Conservation (phyloP, 2,329 filamentous ascomycete species). For the Colletotrichum euphorbiae region DNA sequence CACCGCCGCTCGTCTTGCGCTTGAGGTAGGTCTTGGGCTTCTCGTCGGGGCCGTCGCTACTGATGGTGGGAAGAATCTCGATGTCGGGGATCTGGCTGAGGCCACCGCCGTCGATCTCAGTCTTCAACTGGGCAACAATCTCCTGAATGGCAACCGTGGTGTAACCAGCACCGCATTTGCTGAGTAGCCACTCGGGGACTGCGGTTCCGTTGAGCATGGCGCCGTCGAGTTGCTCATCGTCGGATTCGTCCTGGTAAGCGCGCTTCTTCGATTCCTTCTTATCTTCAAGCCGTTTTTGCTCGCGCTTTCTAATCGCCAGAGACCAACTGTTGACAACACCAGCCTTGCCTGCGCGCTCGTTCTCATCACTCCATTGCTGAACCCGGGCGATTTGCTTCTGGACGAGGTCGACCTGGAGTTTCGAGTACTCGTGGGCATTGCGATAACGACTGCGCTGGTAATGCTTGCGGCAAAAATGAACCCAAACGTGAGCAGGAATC, state of each 20-base stretch:
- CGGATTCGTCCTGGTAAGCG: constrained; percentile 41
- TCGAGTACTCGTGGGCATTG: constrained; percentile 70
- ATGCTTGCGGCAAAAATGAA: constrained; percentile 83
- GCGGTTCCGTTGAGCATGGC: constrained; percentile 52
- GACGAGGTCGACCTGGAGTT: constrained; percentile 73
- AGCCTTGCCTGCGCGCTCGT: constrained; percentile 50
- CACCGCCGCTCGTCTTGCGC: constrained; percentile 43
- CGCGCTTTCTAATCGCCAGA: constrained; percentile 72
- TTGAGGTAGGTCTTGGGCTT: constrained; percentile 44
- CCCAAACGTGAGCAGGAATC: constrained; percentile 78
- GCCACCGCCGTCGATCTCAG: constrained; percentile 56
- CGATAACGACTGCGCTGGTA: constrained; percentile 82
- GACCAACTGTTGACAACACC: constrained; percentile 70
- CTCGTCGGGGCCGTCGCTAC: constrained; percentile 48
- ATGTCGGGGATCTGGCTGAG: constrained; percentile 66
- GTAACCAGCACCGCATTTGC: constrained; percentile 59
- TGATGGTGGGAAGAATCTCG: constrained; percentile 69
- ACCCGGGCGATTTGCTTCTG: constrained; percentile 71
- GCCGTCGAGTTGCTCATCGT: constrained; percentile 49
- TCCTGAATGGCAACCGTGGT: constrained; percentile 59
- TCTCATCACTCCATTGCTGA: constrained; percentile 70
- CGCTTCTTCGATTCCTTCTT: constrained; percentile 50
- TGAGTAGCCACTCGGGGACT: constrained; percentile 62
- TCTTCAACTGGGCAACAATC: constrained; percentile 59
- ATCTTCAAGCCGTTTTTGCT: constrained; percentile 67